Evolutionary conservation across 352 stramenopile species (phyloP).

Genomic region (Globisporangium yorkense): DNA sequence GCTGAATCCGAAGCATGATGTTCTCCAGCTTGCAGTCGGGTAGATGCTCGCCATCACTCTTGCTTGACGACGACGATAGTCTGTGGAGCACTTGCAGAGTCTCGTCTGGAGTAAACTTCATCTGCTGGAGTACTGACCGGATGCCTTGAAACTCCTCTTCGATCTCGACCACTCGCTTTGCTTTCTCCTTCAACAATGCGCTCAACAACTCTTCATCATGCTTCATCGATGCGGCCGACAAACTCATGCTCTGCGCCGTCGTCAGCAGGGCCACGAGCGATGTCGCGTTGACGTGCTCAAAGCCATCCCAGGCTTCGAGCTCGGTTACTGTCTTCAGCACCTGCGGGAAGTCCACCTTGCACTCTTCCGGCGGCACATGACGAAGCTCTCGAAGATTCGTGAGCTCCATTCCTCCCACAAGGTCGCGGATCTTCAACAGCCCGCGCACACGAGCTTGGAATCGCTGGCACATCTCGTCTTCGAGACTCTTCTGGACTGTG

Average conservation of each 20-base stretch:
- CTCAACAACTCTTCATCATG: conserved; percentile 38
- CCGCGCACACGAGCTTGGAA: conserved; percentile 28
- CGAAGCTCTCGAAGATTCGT: conserved; percentile 29
- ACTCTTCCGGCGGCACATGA: conserved; percentile 28
- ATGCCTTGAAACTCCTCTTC: conserved; percentile 41
- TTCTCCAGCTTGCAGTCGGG: conserved; percentile 16
- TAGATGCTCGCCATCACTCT: not conserved
- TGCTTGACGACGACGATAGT: conserved; percentile 3
- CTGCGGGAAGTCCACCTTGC: conserved; percentile 12
- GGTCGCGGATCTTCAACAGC: conserved; percentile 26
- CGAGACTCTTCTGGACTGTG: conserved; percentile 19
- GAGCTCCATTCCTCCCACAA: conserved; percentile 38
- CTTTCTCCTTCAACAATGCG: conserved; percentile 54
- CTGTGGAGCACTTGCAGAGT: conserved; percentile 27
- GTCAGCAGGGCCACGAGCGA: conserved; percentile 8
- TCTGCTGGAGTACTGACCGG: conserved; percentile 29
- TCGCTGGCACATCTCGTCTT: conserved; percentile 36
- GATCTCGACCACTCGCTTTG: conserved; percentile 43
- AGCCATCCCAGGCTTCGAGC: conserved; percentile 20
- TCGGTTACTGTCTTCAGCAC: conserved; percentile 9
- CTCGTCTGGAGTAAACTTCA: conserved; percentile 42
- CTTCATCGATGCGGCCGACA: conserved; percentile 22
- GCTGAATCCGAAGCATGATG: conserved; percentile 26
- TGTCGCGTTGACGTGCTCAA: conserved; percentile 12
- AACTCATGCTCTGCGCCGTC: conserved; percentile 7